Percentiles rank a stretch among this genome's conserved stretches.
phyloP scores from a whole-genome alignment of 2,329 filamentous ascomycete species.

The Mollisiaceae sp. region DNA sequence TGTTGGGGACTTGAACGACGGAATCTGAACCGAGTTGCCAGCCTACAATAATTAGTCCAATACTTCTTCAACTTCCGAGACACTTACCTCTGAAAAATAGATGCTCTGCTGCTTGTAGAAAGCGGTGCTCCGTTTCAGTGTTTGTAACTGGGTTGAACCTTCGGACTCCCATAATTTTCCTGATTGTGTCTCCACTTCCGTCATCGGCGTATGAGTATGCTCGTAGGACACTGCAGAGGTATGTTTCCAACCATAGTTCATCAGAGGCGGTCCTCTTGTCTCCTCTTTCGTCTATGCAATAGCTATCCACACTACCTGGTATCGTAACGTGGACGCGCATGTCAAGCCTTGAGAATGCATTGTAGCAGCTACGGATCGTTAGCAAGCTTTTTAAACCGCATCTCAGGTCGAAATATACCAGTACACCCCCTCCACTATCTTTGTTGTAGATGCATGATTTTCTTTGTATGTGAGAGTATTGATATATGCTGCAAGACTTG shows the following conservation, averaged over 20 bases:
- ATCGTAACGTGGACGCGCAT: conserved; percentile 99
- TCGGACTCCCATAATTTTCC: conserved; percentile 95
- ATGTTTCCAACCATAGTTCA: conserved; percentile 95
- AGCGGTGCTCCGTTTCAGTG: conserved; percentile 97
- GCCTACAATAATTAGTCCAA: conserved; percentile 55
- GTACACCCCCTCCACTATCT: conserved; percentile 93
- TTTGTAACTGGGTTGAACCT: conserved; percentile 97
- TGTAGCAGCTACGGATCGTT: conserved; percentile 74
- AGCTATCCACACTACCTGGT: conserved; percentile 93
- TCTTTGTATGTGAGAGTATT: conserved; percentile 95
- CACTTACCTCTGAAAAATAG: conserved; percentile 86
- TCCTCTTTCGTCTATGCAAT: conserved; percentile 95
- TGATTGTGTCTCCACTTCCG: conserved; percentile 90
- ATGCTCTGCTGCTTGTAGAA: conserved; percentile 90
- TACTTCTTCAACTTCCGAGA: not conserved
- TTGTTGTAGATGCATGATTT: conserved; percentile 74
- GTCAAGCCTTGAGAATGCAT: conserved; percentile 96
- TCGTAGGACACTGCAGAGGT: conserved; percentile 90
- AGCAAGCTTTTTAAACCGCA: conserved; percentile 38
- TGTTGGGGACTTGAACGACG: conserved; percentile 95
- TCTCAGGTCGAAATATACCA: conserved; percentile 62
- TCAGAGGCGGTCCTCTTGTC: conserved; percentile 94
- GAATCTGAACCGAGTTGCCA: conserved; percentile 97
- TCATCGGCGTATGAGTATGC: conserved; percentile 98
- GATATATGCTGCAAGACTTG: conserved; percentile 95